Base-by-base conservation (phyloP, 352 stramenopile species). In the Phytopythium kandeliae region DNA sequence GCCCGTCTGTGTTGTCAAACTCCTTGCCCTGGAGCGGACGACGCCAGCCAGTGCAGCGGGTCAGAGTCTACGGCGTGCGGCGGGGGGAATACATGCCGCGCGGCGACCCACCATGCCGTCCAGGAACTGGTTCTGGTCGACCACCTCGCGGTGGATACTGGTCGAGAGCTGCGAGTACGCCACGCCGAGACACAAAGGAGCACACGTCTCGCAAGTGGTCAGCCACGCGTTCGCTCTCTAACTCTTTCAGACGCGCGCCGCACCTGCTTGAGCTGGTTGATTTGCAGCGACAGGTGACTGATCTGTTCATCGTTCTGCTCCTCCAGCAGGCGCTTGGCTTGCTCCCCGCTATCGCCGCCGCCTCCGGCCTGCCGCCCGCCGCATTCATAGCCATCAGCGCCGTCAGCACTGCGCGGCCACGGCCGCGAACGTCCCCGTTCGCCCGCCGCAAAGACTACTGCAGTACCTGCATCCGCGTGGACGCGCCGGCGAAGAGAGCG, bases 261-360 rank as follows among this genome's bases (percentile, higher is more conserved):
- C 35, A 95, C 84, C 75, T 89, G 75, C 57, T 92, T 92, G 31
- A 95, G 56, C 57, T 91, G 74, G 50, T 74, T 86, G 57, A 92
- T 92, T 67, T 95, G 84, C 59, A 92, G 67, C 57, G 81, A 92
- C 57, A 95, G 60, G 55, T 92, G 81, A 59, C 78, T 90, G 49
- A 95, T 91, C 57, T 95, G 79, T 59, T 92, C 82, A 31, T 95
- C 82, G 38, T 95, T 95, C 45, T 95, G 84, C 36, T 92, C 84
- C 46, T 95, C 84, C 30, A 92, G 62, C 30, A 95, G 64, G 31
- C 74, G 60, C 54, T 86, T 84, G 13, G 81, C 82, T 36, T 95
- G 84, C 31, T 95, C 84, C 6, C 73, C 71, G 41, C 77, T 94
- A 48, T 89, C 66, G 9, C 57, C 65, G 33, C 30, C 63, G 28